These are phyloP conservation scores for Aspergillus ellipticus DNA, from an alignment of 495 filamentous ascomycete species.

Conservation along the genomic window DNA sequence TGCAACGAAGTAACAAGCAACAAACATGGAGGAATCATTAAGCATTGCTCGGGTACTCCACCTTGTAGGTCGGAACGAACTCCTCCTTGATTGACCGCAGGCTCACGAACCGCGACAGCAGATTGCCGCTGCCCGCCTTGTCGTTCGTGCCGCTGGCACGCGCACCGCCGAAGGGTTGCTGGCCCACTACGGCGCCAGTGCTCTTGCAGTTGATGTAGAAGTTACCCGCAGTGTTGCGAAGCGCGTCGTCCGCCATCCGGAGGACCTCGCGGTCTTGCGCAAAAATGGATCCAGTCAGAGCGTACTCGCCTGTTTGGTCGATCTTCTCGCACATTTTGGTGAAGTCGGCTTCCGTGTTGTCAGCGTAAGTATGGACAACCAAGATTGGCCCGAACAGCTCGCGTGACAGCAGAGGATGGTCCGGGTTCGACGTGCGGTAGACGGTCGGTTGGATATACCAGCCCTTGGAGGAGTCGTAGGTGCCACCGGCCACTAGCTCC, in stretches of 20 bases:
- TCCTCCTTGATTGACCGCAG: constrained; percentile 88
- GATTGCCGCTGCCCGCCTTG: constrained; percentile 77
- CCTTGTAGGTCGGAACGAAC: constrained; percentile 63
- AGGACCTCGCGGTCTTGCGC: constrained; percentile 66
- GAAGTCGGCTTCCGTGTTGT: constrained; percentile 47
- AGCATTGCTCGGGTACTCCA: constrained; percentile 77
- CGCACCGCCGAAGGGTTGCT: constrained; percentile 87
- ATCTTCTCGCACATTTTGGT: constrained; percentile 50
- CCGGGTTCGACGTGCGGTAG: constrained; percentile 61
- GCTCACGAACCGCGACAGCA: constrained; percentile 78
- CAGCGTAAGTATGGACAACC: constrained; percentile 58
- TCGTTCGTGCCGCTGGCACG: constrained; percentile 87
- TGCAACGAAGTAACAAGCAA: too few species aligned
- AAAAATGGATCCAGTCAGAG: constrained; percentile 76
- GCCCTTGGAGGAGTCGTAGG: constrained; percentile 55
- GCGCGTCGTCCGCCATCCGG: constrained; percentile 63
- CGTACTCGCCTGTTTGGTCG: constrained; percentile 70
- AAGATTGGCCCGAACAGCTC: constrained; percentile 66
- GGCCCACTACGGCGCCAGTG: constrained; percentile 86
- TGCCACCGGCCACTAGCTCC: constrained; percentile 56
- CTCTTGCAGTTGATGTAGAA: constrained; percentile 95
- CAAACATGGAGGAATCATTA: too few species aligned
- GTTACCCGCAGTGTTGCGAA: constrained; percentile 78
- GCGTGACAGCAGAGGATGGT: constrained; percentile 56
- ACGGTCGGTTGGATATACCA: constrained; percentile 68